These are phyloP conservation scores for Claviceps maximensis DNA, from an alignment of 2,329 filamentous ascomycete species.

Conservation along the genomic window DNA sequence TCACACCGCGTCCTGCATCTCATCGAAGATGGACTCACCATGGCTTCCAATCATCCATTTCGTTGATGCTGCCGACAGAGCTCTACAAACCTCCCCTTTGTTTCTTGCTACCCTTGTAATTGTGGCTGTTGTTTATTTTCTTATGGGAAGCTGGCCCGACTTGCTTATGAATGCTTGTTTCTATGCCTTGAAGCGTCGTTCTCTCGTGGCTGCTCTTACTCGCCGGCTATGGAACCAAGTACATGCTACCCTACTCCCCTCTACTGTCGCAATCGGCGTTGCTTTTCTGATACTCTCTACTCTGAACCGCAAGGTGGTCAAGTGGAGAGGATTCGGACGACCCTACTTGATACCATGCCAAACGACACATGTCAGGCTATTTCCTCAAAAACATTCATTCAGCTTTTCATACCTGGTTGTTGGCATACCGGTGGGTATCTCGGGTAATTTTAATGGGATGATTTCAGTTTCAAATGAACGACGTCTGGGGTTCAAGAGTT, in stretches of 20 bases:
- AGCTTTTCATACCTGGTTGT: conserved; percentile 57
- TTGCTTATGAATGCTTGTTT: conserved; percentile 4
- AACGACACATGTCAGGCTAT: conserved; percentile 53
- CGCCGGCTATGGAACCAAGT: not conserved
- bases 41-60: conserved; percentile 10
- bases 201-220: not conserved
- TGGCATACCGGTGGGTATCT: conserved; percentile 53
- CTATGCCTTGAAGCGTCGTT: conserved; percentile 1
- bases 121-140: conserved; percentile 9
- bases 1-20: not conserved
- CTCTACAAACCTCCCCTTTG: not conserved
- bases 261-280: not conserved
- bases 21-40: conserved; percentile 15
- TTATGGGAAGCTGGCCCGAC: conserved; percentile 13
- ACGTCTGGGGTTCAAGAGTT: not conserved
- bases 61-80: conserved; percentile 11
- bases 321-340: conserved; percentile 7
- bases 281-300: not conserved
- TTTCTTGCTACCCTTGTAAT: not conserved
- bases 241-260: not conserved
- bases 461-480: conserved; percentile 31
- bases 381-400: conserved; percentile 56
- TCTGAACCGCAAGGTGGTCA: not conserved
- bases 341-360: conserved; percentile 50
- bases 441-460: conserved; percentile 40